These are phyloP conservation scores for Phytophthora sp. DNA, from an alignment of 352 stramenopile species.

Conservation along the genomic window DNA sequence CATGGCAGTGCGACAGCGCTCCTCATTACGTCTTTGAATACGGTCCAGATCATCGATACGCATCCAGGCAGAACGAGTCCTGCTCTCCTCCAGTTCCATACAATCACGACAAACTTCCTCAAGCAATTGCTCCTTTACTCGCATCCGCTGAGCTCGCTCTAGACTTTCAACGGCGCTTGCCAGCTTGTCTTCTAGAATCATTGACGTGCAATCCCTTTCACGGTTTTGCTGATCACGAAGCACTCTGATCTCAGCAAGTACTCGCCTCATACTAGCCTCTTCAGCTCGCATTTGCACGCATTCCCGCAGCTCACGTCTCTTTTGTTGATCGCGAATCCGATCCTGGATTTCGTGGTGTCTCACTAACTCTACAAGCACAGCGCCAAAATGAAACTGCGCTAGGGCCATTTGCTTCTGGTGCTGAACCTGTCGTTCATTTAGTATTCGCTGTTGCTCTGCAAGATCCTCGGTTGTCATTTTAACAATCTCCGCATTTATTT, in stretches of 20 bases:
- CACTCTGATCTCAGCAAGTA: conserved; percentile 28
- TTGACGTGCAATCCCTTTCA: conserved; percentile 24
- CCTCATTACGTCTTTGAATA: conserved; percentile 11
- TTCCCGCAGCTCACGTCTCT: conserved; percentile 39
- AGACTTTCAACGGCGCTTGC: not conserved
- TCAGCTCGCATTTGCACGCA: conserved; percentile 53
- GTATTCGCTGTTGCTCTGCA: conserved; percentile 21
- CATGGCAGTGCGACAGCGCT: conserved; percentile 18
- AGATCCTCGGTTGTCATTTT: conserved; percentile 31
- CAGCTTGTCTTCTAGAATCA: conserved; percentile 46
- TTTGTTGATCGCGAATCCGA: conserved; percentile 26
- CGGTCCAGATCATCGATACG: conserved; percentile 1
- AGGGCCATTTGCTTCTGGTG: conserved; percentile 13
- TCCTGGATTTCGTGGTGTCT: conserved; percentile 17
- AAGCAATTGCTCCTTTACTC: conserved; percentile 2
- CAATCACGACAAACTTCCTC: conserved; percentile 2
- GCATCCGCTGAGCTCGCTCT: not conserved
- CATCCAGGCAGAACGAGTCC: conserved; percentile 11
- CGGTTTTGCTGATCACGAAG: conserved; percentile 22
- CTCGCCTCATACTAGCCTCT: conserved; percentile 38
- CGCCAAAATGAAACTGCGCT: conserved; percentile 6
- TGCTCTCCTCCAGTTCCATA: conserved; percentile 32
- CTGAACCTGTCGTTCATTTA: conserved; percentile 9
- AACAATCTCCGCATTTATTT: not conserved
- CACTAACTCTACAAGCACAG: conserved; percentile 39